Evolutionary conservation across 2,329 filamentous ascomycete species (phyloP), one percentile per base, ranked within the genome.

Genomic region (Ascochyta fabae): DNA sequence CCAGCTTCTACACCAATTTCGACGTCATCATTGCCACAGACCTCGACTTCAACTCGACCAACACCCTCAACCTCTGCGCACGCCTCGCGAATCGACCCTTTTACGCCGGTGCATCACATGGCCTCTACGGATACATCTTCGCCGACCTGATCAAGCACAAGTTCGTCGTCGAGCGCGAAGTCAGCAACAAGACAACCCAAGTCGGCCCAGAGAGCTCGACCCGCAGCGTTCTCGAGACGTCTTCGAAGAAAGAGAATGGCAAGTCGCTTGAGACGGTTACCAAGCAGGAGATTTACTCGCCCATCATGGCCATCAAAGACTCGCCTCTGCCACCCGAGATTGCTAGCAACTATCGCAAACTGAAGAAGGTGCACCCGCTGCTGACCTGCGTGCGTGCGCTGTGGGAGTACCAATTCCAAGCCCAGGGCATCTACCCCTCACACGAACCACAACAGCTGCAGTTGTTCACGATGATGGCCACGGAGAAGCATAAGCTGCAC

Each of bases 91-190:
- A 86, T 60, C 86, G 87, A 43, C 88, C 92, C 10, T 97, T 97
- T 76, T 99, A 99, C 77, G 92, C 92, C 9, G 90, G 92, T 33
- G 89, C 88, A 46, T 86, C 89, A 3, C 91, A 97, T 72, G 95
- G 95, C 44, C 84, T 96, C 73, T 98, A 96, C 74, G 95, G 95
- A 52, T 99, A 91, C 79, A 90, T 96, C 63, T 99, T 99, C 74
- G 90, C 90, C 54, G 95, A 99, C 74, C 83, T 99, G 22, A 92
- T 96, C 65, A 84, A 88, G 68, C 95, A 99, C 75, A 88, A 93
- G 68, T 99, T 92, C 71, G 86, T 95, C 57, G 88, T 99, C 58
- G 88, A 96, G 79, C 88, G 95, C 53, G 87, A 91, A 58, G 88
- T 89, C 60, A 88, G 90, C 54, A 98, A 98, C 70, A 79, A 90